Evolutionary conservation across 164 flowering plant species (phyloP), one percentile per base, ranked within the genome.

Genomic region (Magnolia changhungtana): DNA sequence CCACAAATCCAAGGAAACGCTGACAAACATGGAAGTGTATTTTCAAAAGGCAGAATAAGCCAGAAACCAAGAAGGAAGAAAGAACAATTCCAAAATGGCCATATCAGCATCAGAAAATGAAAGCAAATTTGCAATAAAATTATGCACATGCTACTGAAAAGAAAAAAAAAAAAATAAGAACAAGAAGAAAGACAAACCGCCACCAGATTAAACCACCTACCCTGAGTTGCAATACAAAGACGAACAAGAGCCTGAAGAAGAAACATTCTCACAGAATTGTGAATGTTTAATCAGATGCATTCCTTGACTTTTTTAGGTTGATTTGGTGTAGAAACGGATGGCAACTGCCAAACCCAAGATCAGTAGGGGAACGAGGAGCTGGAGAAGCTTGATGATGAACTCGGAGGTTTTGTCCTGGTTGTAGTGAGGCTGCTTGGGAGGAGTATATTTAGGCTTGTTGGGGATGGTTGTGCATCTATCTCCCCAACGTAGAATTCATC

Each of bases 331-430:
- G 84, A 87, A 86, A 20, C 91, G 91, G 63, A 94, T 70, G 66
- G 87, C 95, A 58, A 93, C 78, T 71, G 98, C 96, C 83, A 88
- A 75, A 1, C 89, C 92, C 84, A 94, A 82, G 78, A 94, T 90
- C 11, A 85, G 76, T 69, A 94, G 77, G 66, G 97, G 98, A 64
- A 92, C 90, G 18, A 94, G 87, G 86, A 92, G 88, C 79, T 92
- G 98, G 37, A 92, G 93, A 74, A 94, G 79, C 87, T 92, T 94
- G 85, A 92, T 78, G 79, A 92, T 63, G 81, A 94, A 91, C 50
- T 90, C 90, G 0, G 92, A 50, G 5, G 92, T 88, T 84, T 90
- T 90, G 85, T 88, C 96, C 75, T 85, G 91, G 80, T 88, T 84
- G 86, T 86, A 86, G 67, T 83, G 81, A 23, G 89, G 86, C 81